These are phyloP conservation scores for Polyporus arcularius DNA, from an alignment of 768 basidiomycete species.

Conservation along the genomic window DNA sequence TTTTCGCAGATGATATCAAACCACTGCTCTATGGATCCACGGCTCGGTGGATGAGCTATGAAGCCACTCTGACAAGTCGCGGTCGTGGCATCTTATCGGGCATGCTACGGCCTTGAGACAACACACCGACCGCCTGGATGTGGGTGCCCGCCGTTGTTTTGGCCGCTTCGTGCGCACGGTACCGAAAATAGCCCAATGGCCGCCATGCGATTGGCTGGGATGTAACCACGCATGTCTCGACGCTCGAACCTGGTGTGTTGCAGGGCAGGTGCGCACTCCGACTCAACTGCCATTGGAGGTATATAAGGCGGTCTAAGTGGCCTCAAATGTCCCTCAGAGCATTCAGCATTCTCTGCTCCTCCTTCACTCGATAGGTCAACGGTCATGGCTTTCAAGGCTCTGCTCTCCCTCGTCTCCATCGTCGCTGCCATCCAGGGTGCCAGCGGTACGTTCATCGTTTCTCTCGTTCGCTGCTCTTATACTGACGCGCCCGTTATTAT, in stretches of 20 bases:
- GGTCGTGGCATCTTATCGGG: not conserved
- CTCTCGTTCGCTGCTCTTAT: not conserved
- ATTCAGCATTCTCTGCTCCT: not conserved
- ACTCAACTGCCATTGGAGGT: not conserved
- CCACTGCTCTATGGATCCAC: not conserved
- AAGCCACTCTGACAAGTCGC: too few species aligned
- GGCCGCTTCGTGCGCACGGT: not conserved
- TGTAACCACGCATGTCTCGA: not conserved
- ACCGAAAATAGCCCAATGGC: not conserved
- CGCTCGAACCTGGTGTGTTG: not conserved
- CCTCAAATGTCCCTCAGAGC: not conserved
- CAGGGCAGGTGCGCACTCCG: not conserved
- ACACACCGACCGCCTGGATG: not conserved
- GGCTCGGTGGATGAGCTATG: not conserved
- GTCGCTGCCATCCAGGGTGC: constrained; percentile 7
- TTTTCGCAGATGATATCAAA: not conserved
- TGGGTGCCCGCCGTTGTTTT: not conserved
- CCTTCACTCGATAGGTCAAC: not conserved
- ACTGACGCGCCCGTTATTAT: not conserved
- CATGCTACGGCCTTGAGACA: not conserved
- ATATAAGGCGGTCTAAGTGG: not conserved
- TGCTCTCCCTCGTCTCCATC: constrained; percentile 17
- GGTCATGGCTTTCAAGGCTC: constrained; percentile 19
- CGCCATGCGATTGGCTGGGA: not conserved
- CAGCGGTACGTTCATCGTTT: constrained; percentile 4